A percentile compares a stretch with the other conserved stretches of the same genome.
Evolutionary conservation across 352 stramenopile species (phyloP).

Genomic region (Phytophthora fragariae): DNA sequence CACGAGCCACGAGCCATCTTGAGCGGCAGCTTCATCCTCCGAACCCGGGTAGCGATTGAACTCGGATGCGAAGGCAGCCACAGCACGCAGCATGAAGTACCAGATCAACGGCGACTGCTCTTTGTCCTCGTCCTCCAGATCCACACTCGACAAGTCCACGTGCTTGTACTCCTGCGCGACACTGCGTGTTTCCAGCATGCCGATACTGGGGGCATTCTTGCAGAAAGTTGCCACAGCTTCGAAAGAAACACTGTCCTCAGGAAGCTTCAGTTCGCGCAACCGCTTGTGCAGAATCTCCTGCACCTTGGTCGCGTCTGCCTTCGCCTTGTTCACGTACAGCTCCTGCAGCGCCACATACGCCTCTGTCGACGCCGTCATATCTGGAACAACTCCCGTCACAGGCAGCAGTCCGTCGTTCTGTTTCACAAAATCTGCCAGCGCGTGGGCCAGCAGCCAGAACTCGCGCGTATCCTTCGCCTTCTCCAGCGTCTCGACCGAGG

Average conservation of each 20-base stretch:
- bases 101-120: slow-evolving; percentile 95
- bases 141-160: slow-evolving; percentile 67
- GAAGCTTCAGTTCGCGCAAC: slow-evolving; percentile 38
- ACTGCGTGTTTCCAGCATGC: slow-evolving; percentile 80
- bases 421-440: slow-evolving; percentile 81
- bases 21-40: slow-evolving; percentile 53
- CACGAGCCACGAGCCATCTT: slow-evolving; percentile 75
- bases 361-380: slow-evolving; percentile 97
- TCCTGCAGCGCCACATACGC: slow-evolving; percentile 95
- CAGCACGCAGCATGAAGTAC: slow-evolving; percentile 94
- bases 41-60: slow-evolving; percentile 88
- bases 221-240: slow-evolving; percentile 92
- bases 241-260: slow-evolving; percentile 45
- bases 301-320: slow-evolving; percentile 67
- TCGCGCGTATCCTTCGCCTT: slow-evolving; percentile 55
- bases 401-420: slow-evolving; percentile 73
- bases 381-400: slow-evolving; percentile 94
- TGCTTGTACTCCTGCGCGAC: slow-evolving; percentile 86
- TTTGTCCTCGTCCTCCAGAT: slow-evolving; percentile 81
- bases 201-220: slow-evolving; percentile 92
- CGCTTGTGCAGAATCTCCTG: slow-evolving; percentile 43
- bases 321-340: slow-evolving; percentile 93
- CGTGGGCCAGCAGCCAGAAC: slow-evolving; percentile 86
- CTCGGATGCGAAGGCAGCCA: slow-evolving; percentile 51
- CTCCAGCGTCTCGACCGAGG: slow-evolving; percentile 33